A percentile compares a stretch with the other conserved stretches of the same genome.
phyloP scores from a whole-genome alignment of 192 early-diverging fungal species.

The Spizellomyces sp. region DNA sequence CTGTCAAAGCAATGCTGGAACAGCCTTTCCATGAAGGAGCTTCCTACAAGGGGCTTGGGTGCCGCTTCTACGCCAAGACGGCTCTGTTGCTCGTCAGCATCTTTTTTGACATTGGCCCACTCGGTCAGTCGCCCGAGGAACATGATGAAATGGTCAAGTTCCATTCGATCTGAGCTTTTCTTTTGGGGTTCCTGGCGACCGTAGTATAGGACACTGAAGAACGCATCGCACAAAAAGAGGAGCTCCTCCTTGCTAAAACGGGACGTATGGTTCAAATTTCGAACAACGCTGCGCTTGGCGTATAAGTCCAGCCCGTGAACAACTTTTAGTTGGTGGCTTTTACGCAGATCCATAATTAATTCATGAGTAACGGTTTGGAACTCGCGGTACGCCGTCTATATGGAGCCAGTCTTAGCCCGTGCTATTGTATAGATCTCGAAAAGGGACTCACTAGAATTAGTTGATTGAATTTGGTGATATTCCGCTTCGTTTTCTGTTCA shows the following conservation, averaged over 20 bases:
- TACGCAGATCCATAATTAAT: slow-evolving; percentile 75
- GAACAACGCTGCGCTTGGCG: slow-evolving; percentile 85
- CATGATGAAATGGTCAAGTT: slow-evolving; percentile 72
- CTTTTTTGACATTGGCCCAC: slow-evolving; percentile 49
- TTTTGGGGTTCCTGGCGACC: slow-evolving; percentile 38
- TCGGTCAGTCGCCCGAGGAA: slow-evolving; percentile 43
- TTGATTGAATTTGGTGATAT: slow-evolving; percentile 78
- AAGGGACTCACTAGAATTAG: slow-evolving; percentile 61
- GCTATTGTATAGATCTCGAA: neutral
- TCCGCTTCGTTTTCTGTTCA: slow-evolving; percentile 26
- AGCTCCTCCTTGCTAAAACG: slow-evolving; percentile 87
- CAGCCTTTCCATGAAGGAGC: slow-evolving; percentile 37
- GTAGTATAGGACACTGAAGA: slow-evolving; percentile 72
- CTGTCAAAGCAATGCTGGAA: slow-evolving; percentile 56
- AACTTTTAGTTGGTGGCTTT: slow-evolving; percentile 84
- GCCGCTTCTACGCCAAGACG: slow-evolving; percentile 34
- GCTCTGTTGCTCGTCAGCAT: slow-evolving; percentile 39
- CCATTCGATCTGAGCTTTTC: slow-evolving; percentile 66
- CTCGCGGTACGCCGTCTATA: slow-evolving; percentile 82
- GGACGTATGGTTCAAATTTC: slow-evolving; percentile 73
- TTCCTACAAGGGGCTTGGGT: slow-evolving; percentile 38
- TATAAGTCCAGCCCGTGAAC: slow-evolving; percentile 92
- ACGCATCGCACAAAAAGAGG: slow-evolving; percentile 85
- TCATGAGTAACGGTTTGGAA: slow-evolving; percentile 81
- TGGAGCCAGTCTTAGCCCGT: neutral